phyloP scores from a whole-genome alignment of 176 grass and related monocot genomes.

The Puya raimondii region DNA sequence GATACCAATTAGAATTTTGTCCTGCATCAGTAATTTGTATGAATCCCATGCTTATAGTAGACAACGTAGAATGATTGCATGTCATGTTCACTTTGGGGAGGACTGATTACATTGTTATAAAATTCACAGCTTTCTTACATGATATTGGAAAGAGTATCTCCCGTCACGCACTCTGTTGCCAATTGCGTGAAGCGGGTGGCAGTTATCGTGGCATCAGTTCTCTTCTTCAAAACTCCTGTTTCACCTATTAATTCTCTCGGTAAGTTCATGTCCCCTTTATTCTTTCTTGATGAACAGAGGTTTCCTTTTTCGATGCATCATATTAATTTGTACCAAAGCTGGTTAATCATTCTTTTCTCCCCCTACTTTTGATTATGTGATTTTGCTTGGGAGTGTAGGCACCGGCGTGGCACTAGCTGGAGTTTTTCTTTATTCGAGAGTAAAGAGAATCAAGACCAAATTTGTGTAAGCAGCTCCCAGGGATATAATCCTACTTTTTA shows the following conservation, averaged over 20 bases:
- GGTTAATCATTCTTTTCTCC: too few relatives aligned
- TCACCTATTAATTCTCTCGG: constrained; percentile 82
- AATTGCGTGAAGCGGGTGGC: constrained; percentile 93
- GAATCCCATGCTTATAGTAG: too few relatives aligned
- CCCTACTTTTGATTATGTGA: neutral
- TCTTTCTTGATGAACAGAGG: neutral
- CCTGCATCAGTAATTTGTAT: too few relatives aligned
- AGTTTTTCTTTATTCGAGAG: constrained; percentile 88
- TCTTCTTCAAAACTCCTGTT: constrained; percentile 92
- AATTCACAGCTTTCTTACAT: constrained; percentile 78
- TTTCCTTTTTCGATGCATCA: neutral
- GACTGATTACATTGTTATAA: neutral
- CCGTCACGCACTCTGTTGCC: constrained; percentile 92
- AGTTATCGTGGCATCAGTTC: constrained; percentile 82
- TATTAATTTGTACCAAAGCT: neutral
- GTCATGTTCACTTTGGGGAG: too few relatives aligned
- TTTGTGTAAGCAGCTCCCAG: constrained; percentile 22
- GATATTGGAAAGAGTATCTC: constrained; percentile 79
- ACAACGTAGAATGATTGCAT: too few relatives aligned
- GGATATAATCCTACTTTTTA: too few relatives aligned
- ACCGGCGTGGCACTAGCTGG: constrained; percentile 77
- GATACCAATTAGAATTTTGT: too few relatives aligned
- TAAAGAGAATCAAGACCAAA: constrained; percentile 91
- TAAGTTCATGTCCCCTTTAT: constrained; percentile 13
- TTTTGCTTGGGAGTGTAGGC: constrained; percentile 28